Conservation (phyloP, 805 yeast genomes). For the Kazachstania martiniae region DNA sequence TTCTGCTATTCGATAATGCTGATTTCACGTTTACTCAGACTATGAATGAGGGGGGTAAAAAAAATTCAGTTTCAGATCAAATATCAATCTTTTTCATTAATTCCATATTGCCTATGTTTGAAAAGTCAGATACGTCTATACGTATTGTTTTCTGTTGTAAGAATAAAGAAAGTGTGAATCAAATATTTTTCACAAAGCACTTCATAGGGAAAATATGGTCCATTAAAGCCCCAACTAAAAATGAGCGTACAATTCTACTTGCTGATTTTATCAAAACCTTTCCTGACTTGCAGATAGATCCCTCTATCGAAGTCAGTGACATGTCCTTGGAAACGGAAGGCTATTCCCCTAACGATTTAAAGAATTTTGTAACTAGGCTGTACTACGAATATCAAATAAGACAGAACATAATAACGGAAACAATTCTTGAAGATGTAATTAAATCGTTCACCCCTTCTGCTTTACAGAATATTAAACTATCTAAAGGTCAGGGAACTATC, state of each 20-base stretch:
- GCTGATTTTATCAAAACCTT: conserved; percentile 30
- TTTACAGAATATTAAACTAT: conserved; percentile 75
- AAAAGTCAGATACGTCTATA: conserved; percentile 25
- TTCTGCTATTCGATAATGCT: conserved; percentile 66
- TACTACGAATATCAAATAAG: conserved; percentile 35
- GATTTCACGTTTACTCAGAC: conserved; percentile 52
- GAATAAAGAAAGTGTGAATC: conserved; percentile 56
- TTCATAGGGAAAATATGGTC: conserved; percentile 52
- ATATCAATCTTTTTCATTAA: conserved; percentile 50
- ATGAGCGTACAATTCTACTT: conserved; percentile 41
- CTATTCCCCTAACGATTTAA: conserved; percentile 72
- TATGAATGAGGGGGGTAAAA: conserved; percentile 37
- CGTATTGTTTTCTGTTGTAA: conserved; percentile 52
- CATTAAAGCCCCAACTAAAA: conserved; percentile 60
- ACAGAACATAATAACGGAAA: neutral
- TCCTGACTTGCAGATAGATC: conserved; percentile 4
- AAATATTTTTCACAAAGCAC: conserved; percentile 53
- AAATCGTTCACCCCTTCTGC: conserved; percentile 73
- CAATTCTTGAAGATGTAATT: conserved; percentile 37
- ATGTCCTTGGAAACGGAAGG: conserved; percentile 75
- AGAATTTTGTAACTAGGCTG: conserved; percentile 59
- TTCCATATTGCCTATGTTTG: conserved; percentile 31
- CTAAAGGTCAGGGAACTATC: conserved; percentile 39
- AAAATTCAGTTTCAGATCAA: conserved; percentile 39
- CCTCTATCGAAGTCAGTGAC: conserved; percentile 33